Base-by-base conservation (phyloP, 306 rosid genomes). In the Quercus gilva region DNA sequence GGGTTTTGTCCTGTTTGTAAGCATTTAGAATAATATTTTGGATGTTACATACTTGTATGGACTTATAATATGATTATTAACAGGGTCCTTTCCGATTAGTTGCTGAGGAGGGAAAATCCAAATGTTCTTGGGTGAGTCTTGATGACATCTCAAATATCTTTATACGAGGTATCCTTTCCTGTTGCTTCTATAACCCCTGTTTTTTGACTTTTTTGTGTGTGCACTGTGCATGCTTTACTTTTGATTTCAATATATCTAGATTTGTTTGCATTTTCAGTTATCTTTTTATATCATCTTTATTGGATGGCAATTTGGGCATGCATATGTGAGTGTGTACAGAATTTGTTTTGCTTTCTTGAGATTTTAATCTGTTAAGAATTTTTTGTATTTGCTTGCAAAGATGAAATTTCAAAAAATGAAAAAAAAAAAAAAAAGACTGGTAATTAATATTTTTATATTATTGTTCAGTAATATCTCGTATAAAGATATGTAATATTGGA, bases 81-180 rank as follows among this genome's bases (percentile, higher is more conserved):
- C 79, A 95, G 99, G 99, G 98, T 80, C 99, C 98, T 74, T 95
- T 91, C 56, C 91, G 98, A 56, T 91, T 95, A 74, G 99, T 95
- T 76, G 99, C 92, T 28, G 99, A 95, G 89, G 98, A 94, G 88
- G 99, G 99, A 15, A 95, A 93, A 81, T 90, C 97, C 45, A 95
- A 95, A 85, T 95, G 99, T 79, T 93, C 99, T 52, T 92, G 99
- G 98, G 94, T 93, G 74, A 95, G 90, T 89, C 96, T 95, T 82
- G 99, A 95, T 79, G 97, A 93, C 84, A 81, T 89, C 88, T 93
- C 98, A 84, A 93, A 88, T 87, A 84, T 86, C 84, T 85, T 90
- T 73, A 91, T 90, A 60, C 84, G 94, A 93, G 99, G 98, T 95
- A 90, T 80, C n/a, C 63, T 45, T 61, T 29, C 31, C 28, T 53